These are phyloP conservation scores for Eutypella sp. DNA, from an alignment of 2,329 filamentous ascomycete species.

Conservation along the genomic window DNA sequence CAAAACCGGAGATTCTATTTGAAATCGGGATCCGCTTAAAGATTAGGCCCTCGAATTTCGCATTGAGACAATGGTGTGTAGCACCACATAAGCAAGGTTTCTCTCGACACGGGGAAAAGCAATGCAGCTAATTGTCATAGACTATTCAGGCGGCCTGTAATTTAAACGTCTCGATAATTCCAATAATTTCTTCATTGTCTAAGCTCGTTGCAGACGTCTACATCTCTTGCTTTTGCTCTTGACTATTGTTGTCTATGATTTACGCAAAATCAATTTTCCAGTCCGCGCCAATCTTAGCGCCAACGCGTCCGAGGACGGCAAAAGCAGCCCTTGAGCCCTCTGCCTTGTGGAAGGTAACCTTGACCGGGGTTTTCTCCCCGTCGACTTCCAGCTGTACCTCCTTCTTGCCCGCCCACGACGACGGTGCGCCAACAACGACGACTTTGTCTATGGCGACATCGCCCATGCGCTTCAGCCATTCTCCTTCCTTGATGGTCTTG, in stretches of 20 bases:
- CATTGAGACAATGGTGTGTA: too few relatives aligned
- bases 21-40: too few relatives aligned
- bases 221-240: too few relatives aligned
- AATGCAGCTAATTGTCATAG: too few relatives aligned
- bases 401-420: constrained; percentile 61
- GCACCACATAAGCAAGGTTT: too few relatives aligned
- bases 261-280: constrained; percentile 41
- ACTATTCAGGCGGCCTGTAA: too few relatives aligned
- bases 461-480: constrained; percentile 75
- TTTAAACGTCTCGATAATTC: too few relatives aligned
- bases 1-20: too few relatives aligned
- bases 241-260: not conserved
- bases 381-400: constrained; percentile 52
- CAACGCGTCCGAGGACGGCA: constrained; percentile 48
- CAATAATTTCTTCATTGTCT: too few relatives aligned
- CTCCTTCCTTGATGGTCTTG: constrained; percentile 59
- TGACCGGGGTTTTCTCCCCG: constrained; percentile 49
- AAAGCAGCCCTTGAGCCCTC: constrained; percentile 44
- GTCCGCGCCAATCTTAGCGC: constrained; percentile 47
- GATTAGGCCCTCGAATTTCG: too few relatives aligned
- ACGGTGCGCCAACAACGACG: constrained; percentile 74
- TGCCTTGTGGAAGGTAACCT: constrained; percentile 55
- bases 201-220: not conserved
- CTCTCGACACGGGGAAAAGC: too few relatives aligned
- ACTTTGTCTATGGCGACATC: constrained; percentile 78